These are phyloP conservation scores for Onygenales sp. DNA, from an alignment of 2,329 filamentous ascomycete species.

Conservation along the genomic window DNA sequence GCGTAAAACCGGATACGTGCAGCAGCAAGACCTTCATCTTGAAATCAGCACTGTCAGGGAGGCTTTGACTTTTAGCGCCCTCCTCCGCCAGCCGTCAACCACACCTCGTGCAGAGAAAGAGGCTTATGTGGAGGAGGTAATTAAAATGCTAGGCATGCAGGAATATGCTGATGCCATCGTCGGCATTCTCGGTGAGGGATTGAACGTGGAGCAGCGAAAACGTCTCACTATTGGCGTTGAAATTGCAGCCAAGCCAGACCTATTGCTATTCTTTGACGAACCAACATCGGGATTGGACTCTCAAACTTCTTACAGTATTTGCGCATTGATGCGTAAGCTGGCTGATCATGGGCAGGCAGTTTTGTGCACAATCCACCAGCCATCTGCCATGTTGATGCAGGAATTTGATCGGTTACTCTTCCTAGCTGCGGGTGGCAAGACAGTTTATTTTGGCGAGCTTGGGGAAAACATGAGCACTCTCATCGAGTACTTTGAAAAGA, in stretches of 20 bases:
- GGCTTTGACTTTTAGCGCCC: conserved; percentile 74
- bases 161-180: conserved; percentile 84
- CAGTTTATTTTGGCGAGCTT: conserved; percentile 61
- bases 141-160: conserved; percentile 84
- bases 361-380: conserved; percentile 93
- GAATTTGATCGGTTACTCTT: conserved; percentile 62
- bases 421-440: conserved; percentile 55
- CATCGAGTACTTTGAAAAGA: conserved; percentile 54
- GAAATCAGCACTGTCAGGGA: conserved; percentile 80
- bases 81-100: conserved; percentile 72
- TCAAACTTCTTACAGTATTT: conserved; percentile 88
- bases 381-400: conserved; percentile 91
- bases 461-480: conserved; percentile 50
- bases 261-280: conserved; percentile 88
- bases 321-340: conserved; percentile 78
- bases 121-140: conserved; percentile 82
- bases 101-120: conserved; percentile 67
- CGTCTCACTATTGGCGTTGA: conserved; percentile 91
- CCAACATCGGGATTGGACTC: conserved; percentile 89
- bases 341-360: conserved; percentile 84
- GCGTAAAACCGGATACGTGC: conserved; percentile 64
- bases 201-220: conserved; percentile 56
- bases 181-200: conserved; percentile 72
- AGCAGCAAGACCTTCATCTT: conserved; percentile 70
- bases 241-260: conserved; percentile 78